Evolutionary conservation across 2,329 filamentous ascomycete genomes (phyloP), one percentile per base, ranked within the genome.

Genomic region (Chalaropsis ovoidea): DNA sequence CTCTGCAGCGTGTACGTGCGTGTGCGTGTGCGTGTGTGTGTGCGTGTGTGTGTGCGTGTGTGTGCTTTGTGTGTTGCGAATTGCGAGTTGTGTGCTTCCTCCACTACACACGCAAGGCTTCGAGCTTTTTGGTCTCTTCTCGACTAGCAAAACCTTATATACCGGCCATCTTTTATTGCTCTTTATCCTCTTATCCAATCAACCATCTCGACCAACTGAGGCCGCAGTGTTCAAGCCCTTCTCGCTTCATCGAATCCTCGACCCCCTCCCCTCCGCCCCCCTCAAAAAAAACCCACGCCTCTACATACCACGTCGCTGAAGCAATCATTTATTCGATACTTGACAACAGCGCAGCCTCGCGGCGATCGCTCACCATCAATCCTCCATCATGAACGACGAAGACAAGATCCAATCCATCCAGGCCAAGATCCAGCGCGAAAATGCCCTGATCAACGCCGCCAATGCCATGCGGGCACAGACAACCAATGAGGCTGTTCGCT

Each of bases 371-470:
- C 15, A 22, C 22, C 52, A 56, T 15, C 31, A 56, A 17, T 24
- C 35, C n/a, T 41, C 76, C 77, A 78, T 74, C 75, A 86, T 86
- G 81, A 83, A 81, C 74, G 82, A 86, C 74, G 82, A 86, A 69
- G 81, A 86, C 72, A 80, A 82, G 70, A 80, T 86, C 77, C 85
- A 85, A 77, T 88, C 90, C 76, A 91, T 99, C 78, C 86, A 88
- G 79, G 88, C 87, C 80, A 97, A 99, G 87, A 97, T 99, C 77
- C 90, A 96, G 81, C 87, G 93, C 75, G 94, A 99, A 78, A 93
- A 92, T 81, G 89, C 88, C 72, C 86, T 97, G 73, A 94, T 99
- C 81, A 89, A 89, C 76, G 93, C 90, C 72, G 93, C 93, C 71
- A 94, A 90, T 77, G 85, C 89, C 72, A 96, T 99, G 92, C 88